Evolutionary conservation across 2,329 filamentous ascomycete genomes (phyloP).

Genomic region (Claviceps purpurea): DNA sequence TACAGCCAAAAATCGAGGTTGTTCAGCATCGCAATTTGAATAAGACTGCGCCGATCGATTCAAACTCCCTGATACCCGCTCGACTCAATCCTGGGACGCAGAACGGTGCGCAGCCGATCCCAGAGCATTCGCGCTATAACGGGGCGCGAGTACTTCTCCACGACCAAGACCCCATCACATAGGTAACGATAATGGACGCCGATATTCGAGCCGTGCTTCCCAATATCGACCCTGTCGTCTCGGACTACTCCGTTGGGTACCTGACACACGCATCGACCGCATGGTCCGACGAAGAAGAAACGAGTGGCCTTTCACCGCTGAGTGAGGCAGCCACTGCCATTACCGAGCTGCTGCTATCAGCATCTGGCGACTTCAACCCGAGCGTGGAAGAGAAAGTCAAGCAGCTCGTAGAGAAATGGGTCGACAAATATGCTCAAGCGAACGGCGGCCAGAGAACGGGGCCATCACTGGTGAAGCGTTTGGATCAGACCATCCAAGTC

Average conservation of each 20-base stretch:
- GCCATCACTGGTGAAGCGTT: constrained; percentile 64
- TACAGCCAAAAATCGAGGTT: constrained; percentile 1
- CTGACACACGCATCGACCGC: constrained; percentile 82
- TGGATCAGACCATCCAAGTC: constrained; percentile 92
- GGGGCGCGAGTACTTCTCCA: neutral
- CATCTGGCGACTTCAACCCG: constrained; percentile 67
- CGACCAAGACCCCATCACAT: neutral
- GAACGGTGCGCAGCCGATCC: neutral
- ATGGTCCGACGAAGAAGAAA: constrained; percentile 62
- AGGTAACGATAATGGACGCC: constrained; percentile 53
- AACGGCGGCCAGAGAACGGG: constrained; percentile 60
- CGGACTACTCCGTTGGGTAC: constrained; percentile 89
- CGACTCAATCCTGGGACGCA: neutral
- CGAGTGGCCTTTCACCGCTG: constrained; percentile 58
- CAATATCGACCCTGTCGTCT: constrained; percentile 76
- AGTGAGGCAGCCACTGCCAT: constrained; percentile 73
- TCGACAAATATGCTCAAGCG: constrained; percentile 62
- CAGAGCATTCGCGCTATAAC: neutral
- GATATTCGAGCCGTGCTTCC: constrained; percentile 77
- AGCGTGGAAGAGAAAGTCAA: constrained; percentile 67
- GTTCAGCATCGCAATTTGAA: neutral
- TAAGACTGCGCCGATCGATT: neutral
- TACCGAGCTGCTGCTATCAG: constrained; percentile 80
- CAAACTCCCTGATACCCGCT: no score
- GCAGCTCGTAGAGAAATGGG: constrained; percentile 79